phyloP scores from a whole-genome alignment of 495 filamentous ascomycete species.

The Neurospora sp. region DNA sequence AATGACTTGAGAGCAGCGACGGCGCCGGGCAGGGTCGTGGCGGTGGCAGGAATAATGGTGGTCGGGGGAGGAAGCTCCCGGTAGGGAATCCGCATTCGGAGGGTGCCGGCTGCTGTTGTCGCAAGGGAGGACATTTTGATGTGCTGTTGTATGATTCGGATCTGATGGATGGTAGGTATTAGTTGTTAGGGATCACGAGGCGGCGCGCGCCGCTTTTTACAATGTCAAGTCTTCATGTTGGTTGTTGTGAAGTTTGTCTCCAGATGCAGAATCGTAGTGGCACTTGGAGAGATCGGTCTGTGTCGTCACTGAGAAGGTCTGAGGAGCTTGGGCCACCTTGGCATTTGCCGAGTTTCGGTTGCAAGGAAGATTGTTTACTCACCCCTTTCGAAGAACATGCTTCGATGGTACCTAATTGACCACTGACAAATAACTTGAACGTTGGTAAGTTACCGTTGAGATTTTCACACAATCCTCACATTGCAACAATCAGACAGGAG shows the following conservation, averaged over 20 bases:
- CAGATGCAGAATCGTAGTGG: neutral
- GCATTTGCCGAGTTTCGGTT: neutral
- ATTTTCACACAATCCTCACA: no score
- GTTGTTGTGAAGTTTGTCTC: neutral
- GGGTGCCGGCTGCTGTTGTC: constrained; percentile 30
- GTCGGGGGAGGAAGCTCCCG: constrained; percentile 75
- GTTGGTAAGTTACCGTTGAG: no score
- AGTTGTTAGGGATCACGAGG: neutral
- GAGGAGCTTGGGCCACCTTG: neutral
- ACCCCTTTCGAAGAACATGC: neutral
- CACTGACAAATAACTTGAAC: no score
- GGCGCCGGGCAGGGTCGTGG: constrained; percentile 60
- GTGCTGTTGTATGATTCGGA: neutral
- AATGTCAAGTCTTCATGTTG: neutral
- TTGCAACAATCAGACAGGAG: no score
- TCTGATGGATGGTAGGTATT: neutral
- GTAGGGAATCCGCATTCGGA: constrained; percentile 74
- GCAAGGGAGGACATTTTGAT: constrained; percentile 42
- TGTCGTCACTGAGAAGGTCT: neutral
- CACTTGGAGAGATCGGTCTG: neutral
- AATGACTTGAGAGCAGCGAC: constrained; percentile 67
- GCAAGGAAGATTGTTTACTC: neutral
- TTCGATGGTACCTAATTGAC: no score
- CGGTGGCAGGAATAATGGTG: constrained; percentile 58
- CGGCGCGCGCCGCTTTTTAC: neutral